Base-by-base conservation (phyloP, 345 rosid genomes). In the Linum tenue region DNA sequence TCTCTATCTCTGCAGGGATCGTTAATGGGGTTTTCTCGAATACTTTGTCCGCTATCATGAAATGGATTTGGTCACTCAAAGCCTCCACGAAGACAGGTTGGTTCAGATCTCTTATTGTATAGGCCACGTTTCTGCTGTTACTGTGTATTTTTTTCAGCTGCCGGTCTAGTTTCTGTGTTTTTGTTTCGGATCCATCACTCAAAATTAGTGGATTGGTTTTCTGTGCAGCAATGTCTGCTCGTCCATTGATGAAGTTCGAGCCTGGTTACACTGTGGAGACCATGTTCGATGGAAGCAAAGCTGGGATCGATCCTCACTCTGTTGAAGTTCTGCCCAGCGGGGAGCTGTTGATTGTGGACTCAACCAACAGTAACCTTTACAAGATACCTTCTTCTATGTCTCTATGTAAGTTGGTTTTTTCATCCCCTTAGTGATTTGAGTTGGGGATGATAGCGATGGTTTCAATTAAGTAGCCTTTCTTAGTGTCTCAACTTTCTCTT, bases 251-350 rank as follows among this genome's bases (percentile, higher is more conserved):
- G 91, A 95, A 87, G 80, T 95, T 85, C 37, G 99, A 95, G 76
- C 71, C 86, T 76, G 99, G 99, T n/a, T 95, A 88, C 68, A 62
- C 80, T 39, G 99, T 95, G 64, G 99, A 95, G 77, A 95, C 99
- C 0, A 96, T 95, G 68, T 91, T 95, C 73, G 99, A 95, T 64
- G 99, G 99, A 68, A 95, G 99, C 73, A 95, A 91, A 69, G 95
- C 91, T 37, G 97, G 97, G 43, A 79, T 91, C 44, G 99, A 91
- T 75, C 99, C 99, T 37, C 78, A 83, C 72, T 74, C 92, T 0
- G 83, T 95, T 17, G 95, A 95, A 69, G 85, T 91, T 61, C 71
- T 89, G 75, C 90, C 97, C 0, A 78, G 76, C 55, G 99, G 96
- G 14, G 99, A 95, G 78, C 76, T 95, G 44, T 86, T 95, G 41